phyloP scores from a whole-genome alignment of 2,329 filamentous ascomycete genomes.

The Rutstroemia sp. region DNA sequence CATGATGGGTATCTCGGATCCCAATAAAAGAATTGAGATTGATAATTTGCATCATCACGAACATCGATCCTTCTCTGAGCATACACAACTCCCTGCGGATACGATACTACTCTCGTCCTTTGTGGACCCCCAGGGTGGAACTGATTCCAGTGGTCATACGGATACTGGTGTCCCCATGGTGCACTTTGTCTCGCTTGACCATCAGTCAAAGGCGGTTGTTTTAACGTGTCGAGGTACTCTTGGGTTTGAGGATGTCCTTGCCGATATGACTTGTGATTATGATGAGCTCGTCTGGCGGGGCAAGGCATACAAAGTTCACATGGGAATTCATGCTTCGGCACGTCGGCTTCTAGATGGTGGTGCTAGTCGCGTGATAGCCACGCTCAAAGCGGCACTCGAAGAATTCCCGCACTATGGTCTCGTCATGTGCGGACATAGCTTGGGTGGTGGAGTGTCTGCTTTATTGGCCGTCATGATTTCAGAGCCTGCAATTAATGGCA shows the following conservation, averaged over 20 bases:
- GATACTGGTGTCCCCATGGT: conserved; percentile 47
- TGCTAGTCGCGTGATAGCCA: conserved; percentile 43
- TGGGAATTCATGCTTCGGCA: conserved; percentile 49
- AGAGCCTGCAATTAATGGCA: conserved; percentile 36
- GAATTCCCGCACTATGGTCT: conserved; percentile 48
- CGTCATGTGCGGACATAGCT: conserved; percentile 47
- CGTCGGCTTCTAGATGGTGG: conserved; percentile 41
- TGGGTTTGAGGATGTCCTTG: conserved; percentile 49
- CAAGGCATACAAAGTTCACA: conserved; percentile 46
- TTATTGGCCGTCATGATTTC: conserved; percentile 47
- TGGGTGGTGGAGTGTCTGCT: conserved; percentile 48
- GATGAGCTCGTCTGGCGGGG: conserved; percentile 42
- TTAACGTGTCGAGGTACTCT: conserved; percentile 48
- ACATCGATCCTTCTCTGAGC: conserved; percentile 55
- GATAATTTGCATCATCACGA: conserved; percentile 42
- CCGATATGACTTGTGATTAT: conserved; percentile 51
- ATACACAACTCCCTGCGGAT: conserved; percentile 49
- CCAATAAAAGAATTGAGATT: conserved; percentile 32
- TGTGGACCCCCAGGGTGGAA: conserved; percentile 46
- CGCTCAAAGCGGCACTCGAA: conserved; percentile 43
- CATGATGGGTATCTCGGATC: conserved; percentile 53
- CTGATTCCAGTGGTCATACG: conserved; percentile 42
- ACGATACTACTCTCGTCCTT: conserved; percentile 51
- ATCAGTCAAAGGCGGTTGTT: conserved; percentile 48
- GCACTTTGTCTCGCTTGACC: conserved; percentile 49